Evolutionary conservation across 345 rosid genomes (phyloP).

Genomic region (Gossypium thurberi): DNA sequence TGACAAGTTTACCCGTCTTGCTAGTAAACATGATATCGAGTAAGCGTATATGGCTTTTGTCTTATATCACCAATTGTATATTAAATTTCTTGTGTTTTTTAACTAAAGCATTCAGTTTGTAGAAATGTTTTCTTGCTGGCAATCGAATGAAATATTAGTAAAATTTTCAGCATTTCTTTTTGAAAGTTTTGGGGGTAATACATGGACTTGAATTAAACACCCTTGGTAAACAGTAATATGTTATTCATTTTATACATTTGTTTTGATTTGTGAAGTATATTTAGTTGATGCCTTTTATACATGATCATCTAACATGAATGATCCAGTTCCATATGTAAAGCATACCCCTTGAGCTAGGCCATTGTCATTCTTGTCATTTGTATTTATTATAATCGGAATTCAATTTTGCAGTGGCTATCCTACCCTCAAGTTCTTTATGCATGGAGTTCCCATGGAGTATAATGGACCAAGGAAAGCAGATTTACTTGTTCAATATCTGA

Average conservation of each 20-base stretch:
- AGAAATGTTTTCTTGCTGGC: background rate
- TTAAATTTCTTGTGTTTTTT: background rate
- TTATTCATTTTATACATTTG: background rate
- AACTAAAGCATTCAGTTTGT: background rate
- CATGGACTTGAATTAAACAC: background rate
- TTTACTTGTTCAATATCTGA: constrained; percentile 69
- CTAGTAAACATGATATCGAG: constrained; percentile 73
- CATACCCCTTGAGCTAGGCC: background rate
- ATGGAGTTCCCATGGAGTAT: constrained; percentile 79
- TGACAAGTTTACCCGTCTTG: constrained; percentile 63
- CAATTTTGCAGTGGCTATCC: constrained; percentile 64
- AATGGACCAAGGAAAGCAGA: constrained; percentile 88
- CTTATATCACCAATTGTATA: background rate
- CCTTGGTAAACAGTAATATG: too few relatives aligned
- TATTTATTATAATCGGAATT: background rate
- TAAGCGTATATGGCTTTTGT: constrained; percentile 31
- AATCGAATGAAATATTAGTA: background rate
- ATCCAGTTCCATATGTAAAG: background rate
- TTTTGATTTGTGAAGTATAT: background rate
- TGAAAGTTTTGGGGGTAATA: background rate
- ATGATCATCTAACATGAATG: background rate
- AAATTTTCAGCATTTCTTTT: background rate
- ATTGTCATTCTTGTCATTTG: background rate
- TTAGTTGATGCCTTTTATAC: background rate
- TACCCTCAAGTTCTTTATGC: constrained; percentile 69